A percentile compares a stretch with the other conserved stretches of the same genome.
Conservation (phyloP, 164 flowering plant genomes). For the Annona cherimola region DNA sequence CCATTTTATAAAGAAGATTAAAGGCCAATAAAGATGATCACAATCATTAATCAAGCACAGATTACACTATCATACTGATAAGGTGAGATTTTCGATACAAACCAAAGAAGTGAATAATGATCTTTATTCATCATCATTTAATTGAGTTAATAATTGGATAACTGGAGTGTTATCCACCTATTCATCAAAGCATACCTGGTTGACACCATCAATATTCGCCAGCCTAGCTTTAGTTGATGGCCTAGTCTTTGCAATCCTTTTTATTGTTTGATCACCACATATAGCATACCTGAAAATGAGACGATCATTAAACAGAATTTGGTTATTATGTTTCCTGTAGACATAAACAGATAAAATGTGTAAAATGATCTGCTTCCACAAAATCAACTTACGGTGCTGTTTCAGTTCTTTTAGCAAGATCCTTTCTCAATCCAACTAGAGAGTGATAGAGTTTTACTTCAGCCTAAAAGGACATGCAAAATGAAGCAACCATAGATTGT, state of each 20-base stretch:
- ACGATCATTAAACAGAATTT: not conserved
- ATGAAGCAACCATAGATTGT: not conserved
- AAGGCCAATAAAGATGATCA: too few species aligned
- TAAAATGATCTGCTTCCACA: not conserved
- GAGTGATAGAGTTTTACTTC: slow-evolving; percentile 38
- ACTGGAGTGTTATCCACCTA: not conserved
- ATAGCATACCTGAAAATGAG: slow-evolving; percentile 48
- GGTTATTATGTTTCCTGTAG: not conserved
- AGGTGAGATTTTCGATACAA: too few species aligned
- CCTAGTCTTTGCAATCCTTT: slow-evolving; percentile 42
- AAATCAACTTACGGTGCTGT: slow-evolving; percentile 56
- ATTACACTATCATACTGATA: too few species aligned
- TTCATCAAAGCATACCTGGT: slow-evolving; percentile 35
- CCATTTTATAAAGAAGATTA: too few species aligned
- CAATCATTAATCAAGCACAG: too few species aligned
- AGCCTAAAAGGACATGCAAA: slow-evolving; percentile 24
- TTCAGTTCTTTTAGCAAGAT: slow-evolving; percentile 43
- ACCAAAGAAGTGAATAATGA: too few species aligned
- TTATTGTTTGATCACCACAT: slow-evolving; percentile 58
- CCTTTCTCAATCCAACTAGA: slow-evolving; percentile 48
- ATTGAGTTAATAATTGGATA: too few species aligned
- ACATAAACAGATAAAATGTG: not conserved
- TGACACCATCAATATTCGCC: slow-evolving; percentile 60
- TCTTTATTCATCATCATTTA: too few species aligned
- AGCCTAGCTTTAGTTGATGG: slow-evolving; percentile 59